A percentile compares a stretch with the other conserved stretches of the same genome.
Conservation (phyloP, 176 grass and related monocot genomes). For the Ensete glaucum region DNA sequence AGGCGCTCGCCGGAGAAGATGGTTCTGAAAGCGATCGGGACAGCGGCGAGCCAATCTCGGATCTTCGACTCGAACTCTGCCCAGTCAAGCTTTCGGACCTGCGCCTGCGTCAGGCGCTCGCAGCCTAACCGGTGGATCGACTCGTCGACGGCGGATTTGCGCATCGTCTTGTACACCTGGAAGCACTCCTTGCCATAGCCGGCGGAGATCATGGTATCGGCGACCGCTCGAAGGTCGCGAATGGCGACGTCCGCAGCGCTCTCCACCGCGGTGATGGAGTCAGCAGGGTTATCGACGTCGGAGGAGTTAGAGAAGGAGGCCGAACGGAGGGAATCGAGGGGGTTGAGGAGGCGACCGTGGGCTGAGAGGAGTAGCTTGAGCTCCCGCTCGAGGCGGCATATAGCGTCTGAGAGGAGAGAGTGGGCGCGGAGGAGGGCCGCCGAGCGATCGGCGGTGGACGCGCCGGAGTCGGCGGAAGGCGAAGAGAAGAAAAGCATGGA, state of each 20-base stretch:
- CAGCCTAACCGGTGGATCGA: constrained; percentile 31
- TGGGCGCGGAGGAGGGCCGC: constrained; percentile 39
- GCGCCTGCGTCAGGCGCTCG: not conserved
- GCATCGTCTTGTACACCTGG: constrained; percentile 33
- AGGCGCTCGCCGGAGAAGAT: constrained; percentile 27
- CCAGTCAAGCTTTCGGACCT: constrained; percentile 35
- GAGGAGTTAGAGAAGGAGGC: not conserved
- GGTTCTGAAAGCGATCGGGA: constrained; percentile 19
- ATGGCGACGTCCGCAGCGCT: not conserved
- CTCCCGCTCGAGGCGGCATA: constrained; percentile 44
- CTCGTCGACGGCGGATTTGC: constrained; percentile 22
- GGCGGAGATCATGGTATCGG: constrained; percentile 42
- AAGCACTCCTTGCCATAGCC: constrained; percentile 73
- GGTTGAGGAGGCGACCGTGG: not conserved
- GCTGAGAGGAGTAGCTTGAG: constrained; percentile 27
- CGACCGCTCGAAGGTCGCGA: not conserved
- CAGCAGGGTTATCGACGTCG: constrained; percentile 1
- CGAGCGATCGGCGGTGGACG: not conserved
- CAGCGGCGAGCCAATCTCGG: constrained; percentile 37
- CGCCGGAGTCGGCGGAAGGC: not conserved
- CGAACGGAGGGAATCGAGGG: not conserved
- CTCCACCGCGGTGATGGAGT: not conserved
- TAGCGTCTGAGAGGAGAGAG: constrained; percentile 40
- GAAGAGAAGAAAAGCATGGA: constrained; percentile 47
- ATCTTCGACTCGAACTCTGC: constrained; percentile 28